These are phyloP conservation scores for Saccharomyces pastorianus DNA, from an alignment of 1,139 yeast species.

Conservation along the genomic window DNA sequence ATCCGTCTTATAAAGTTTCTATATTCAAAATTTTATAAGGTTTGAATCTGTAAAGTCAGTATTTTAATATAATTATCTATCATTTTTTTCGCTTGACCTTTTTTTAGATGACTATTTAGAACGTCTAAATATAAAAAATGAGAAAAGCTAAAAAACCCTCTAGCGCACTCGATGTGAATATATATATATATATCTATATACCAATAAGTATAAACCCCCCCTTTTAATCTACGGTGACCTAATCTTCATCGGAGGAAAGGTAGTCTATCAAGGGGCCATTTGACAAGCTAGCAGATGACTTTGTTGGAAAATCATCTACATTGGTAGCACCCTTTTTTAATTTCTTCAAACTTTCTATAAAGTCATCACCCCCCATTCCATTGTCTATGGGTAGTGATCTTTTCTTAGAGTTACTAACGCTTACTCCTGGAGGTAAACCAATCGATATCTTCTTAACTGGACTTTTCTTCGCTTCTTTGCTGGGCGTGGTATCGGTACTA, in stretches of 20 bases:
- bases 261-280: background rate
- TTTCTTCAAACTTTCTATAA: background rate
- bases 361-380: background rate
- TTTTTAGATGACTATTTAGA: too few relatives aligned
- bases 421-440: background rate
- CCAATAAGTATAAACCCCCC: too few relatives aligned
- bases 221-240: too few relatives aligned
- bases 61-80: background rate
- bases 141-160: too few relatives aligned
- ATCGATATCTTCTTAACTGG: too few relatives aligned
- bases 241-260: background rate
- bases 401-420: background rate
- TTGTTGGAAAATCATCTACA: background rate
- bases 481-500: too few relatives aligned
- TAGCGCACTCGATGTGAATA: too few relatives aligned
- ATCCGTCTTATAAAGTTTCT: conserved; percentile 1
- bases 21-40: conserved; percentile 4
- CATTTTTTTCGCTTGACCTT: too few relatives aligned
- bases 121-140: background rate
- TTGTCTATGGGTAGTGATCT: background rate
- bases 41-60: background rate
- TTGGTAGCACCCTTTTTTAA: background rate
- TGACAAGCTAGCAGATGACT: background rate
- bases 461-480: too few relatives aligned
- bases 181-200: too few relatives aligned